Conservation (phyloP, 495 filamentous ascomycete species). For the Penicillium antarcticum region DNA sequence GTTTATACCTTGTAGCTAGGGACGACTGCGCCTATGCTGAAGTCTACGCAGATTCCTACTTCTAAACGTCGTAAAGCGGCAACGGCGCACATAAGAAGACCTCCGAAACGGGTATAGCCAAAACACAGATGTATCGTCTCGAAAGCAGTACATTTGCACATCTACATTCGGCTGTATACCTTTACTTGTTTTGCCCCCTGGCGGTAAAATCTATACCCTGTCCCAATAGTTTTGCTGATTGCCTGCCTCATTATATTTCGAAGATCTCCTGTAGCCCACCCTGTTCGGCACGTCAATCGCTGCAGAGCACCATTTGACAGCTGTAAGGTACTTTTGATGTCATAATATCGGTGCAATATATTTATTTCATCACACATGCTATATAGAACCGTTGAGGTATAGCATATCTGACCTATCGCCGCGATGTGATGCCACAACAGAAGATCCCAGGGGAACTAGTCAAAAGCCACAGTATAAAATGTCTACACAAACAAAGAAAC, state of each 20-base stretch:
- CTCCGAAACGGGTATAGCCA: background rate
- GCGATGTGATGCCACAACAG: no score
- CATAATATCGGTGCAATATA: background rate
- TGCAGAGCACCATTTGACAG: background rate
- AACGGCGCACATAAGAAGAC: background rate
- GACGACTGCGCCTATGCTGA: no score
- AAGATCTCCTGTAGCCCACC: background rate
- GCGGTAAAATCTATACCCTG: slow-evolving; percentile 12
- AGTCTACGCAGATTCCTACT: no score
- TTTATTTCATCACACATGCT: background rate
- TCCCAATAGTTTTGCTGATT: background rate
- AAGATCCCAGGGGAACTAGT: no score
- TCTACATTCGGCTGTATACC: background rate
- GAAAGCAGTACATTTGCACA: background rate
- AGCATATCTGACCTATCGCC: no score
- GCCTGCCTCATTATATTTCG: background rate
- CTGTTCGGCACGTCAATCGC: background rate
- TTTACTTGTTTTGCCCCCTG: background rate
- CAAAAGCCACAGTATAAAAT: no score
- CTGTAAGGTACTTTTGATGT: background rate
- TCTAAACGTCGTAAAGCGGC: background rate
- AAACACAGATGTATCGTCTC: background rate
- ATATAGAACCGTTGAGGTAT: no score
- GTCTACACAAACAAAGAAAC: no score
- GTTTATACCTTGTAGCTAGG: no score